These are phyloP conservation scores for Solanum ahanhuiri DNA, from an alignment of 257 asterid genomes.

Conservation along the genomic window DNA sequence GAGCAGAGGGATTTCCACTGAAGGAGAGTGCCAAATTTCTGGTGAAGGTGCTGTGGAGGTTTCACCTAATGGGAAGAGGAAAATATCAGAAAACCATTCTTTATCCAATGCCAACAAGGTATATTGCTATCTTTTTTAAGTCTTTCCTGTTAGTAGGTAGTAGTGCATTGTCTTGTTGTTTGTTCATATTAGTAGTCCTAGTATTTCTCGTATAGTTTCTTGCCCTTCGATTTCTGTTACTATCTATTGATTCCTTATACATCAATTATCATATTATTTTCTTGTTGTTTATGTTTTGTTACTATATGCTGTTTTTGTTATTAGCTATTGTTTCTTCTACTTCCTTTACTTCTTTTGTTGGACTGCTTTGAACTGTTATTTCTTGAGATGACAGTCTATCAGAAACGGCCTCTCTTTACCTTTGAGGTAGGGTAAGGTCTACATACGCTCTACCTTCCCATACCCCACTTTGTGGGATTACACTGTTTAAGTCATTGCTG, in stretches of 20 bases:
- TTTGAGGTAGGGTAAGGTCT: background rate
- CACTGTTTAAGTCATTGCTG: background rate
- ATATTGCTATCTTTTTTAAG: background rate
- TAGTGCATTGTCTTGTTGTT: background rate
- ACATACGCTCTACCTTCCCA: background rate
- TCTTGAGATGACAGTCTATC: background rate
- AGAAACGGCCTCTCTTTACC: background rate
- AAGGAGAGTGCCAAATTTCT: conserved; percentile 22
- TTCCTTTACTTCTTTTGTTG: background rate
- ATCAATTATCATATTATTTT: background rate
- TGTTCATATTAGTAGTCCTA: background rate
- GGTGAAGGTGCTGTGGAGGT: conserved; percentile 26
- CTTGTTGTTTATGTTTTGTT: background rate
- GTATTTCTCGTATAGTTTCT: background rate
- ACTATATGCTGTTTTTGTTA: background rate
- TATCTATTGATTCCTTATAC: background rate
- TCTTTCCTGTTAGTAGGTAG: background rate
- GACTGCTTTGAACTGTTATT: background rate
- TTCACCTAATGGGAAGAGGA: conserved; percentile 56
- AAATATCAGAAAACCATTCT: conserved; percentile 32
- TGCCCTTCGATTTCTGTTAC: background rate
- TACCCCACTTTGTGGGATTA: background rate
- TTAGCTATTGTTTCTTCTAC: background rate
- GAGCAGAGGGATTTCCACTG: conserved; percentile 7
- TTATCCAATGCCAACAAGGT: conserved; percentile 27